Evolutionary conservation across 2,329 filamentous ascomycete species (phyloP).

Genomic region (Thyridium curvatum): DNA sequence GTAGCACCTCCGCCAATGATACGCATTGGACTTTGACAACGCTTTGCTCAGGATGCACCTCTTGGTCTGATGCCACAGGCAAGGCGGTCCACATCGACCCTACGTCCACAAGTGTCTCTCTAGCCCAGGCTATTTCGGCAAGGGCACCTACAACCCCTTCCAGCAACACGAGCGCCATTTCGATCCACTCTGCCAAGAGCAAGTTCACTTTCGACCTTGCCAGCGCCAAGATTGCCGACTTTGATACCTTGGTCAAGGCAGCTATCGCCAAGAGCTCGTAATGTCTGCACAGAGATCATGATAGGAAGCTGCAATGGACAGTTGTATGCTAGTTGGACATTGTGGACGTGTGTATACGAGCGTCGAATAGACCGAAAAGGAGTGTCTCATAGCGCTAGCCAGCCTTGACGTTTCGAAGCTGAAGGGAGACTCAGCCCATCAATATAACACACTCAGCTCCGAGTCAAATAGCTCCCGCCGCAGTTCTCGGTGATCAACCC

Average conservation of each 20-base stretch:
- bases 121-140: conserved; percentile 16
- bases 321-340: too few relatives aligned
- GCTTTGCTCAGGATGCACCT: conserved; percentile 30
- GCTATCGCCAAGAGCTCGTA: conserved; percentile 1
- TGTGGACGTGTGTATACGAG: too few relatives aligned
- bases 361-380: too few relatives aligned
- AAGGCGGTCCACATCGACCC: conserved; percentile 15
- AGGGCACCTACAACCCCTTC: conserved; percentile 14
- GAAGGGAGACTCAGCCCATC: background rate
- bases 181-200: conserved; percentile 17
- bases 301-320: too few relatives aligned
- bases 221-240: conserved; percentile 18
- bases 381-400: too few relatives aligned
- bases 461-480: background rate
- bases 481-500: background rate
- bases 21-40: conserved; percentile 33
- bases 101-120: conserved; percentile 11
- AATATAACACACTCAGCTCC: background rate
- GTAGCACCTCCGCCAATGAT: conserved; percentile 22
- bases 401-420: too few relatives aligned
- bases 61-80: conserved; percentile 18
- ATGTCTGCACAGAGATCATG: too few relatives aligned
- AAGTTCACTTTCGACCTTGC: conserved; percentile 17
- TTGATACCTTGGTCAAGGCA: conserved; percentile 12
- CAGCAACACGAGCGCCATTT: conserved; percentile 17